phyloP scores from a whole-genome alignment of 129 eudicot genomes.

The Artemisia argyi region DNA sequence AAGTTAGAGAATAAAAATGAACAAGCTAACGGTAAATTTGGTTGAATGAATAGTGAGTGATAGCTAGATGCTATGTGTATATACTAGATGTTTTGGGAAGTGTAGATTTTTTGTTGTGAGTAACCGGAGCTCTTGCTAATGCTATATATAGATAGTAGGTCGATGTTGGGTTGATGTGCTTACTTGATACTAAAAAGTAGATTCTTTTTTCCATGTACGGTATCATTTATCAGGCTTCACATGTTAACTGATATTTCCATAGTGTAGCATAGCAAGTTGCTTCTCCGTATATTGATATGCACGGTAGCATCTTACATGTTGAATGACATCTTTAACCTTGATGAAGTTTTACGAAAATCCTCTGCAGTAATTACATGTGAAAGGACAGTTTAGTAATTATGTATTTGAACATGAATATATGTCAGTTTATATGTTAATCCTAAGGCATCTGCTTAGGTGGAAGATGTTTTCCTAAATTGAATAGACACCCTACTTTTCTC shows the following conservation, averaged over 20 bases:
- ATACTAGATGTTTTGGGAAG: not conserved
- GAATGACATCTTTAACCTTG: constrained; percentile 33
- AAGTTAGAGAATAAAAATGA: not conserved
- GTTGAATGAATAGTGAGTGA: not conserved
- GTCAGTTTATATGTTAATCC: constrained; percentile 13
- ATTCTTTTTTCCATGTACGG: constrained; percentile 21
- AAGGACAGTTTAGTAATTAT: constrained; percentile 27
- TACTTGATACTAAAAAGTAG: constrained; percentile 11
- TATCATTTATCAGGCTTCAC: constrained; percentile 23
- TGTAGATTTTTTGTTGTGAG: constrained; percentile 22
- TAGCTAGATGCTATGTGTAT: too few species aligned
- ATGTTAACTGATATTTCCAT: constrained; percentile 5
- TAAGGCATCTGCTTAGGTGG: constrained; percentile 32
- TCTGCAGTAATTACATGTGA: constrained; percentile 4
- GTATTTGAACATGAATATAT: constrained; percentile 4
- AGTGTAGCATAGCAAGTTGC: constrained; percentile 23
- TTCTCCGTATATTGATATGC: constrained; percentile 37
- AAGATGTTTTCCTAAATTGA: constrained; percentile 20
- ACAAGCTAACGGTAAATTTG: not conserved
- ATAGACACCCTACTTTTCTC: constrained; percentile 16
- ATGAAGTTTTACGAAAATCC: constrained; percentile 5
- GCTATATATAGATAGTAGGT: constrained; percentile 30
- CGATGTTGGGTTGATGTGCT: constrained; percentile 4
- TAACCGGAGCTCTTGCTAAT: constrained; percentile 19
- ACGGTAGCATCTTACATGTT: constrained; percentile 27